Percentiles rank a stretch among this genome's conserved stretches.
These are phyloP conservation scores for Psidium friedrichsthalianum DNA, from an alignment of 345 rosid species.

Conservation along the genomic window DNA sequence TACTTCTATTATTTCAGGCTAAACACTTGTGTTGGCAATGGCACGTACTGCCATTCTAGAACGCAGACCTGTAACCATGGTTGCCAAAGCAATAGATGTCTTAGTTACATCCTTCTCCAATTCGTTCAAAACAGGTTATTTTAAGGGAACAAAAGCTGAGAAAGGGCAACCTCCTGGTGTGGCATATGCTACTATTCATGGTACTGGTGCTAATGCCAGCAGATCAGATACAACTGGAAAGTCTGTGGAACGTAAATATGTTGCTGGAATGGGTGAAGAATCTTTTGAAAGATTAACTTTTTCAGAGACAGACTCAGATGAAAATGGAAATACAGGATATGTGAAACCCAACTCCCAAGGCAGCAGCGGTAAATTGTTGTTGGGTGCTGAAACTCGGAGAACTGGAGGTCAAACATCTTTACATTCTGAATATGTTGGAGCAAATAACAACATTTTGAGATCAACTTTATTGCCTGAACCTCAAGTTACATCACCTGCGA, in stretches of 20 bases:
- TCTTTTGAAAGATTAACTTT: conserved; percentile 19
- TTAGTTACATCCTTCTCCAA: conserved; percentile 59
- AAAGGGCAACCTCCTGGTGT: conserved; percentile 22
- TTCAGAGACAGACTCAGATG: conserved; percentile 48
- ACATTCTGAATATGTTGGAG: conserved; percentile 26
- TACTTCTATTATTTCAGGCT: conserved; percentile 44
- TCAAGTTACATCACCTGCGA: conserved; percentile 63
- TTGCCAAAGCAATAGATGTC: conserved; percentile 71
- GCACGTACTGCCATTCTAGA: conserved; percentile 69
- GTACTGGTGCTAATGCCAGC: conserved; percentile 22
- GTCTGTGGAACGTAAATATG: conserved; percentile 21
- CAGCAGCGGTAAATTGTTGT: conserved; percentile 14
- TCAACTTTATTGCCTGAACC: conserved; percentile 50
- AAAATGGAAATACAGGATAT: conserved; percentile 17
- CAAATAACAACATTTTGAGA: conserved; percentile 28
- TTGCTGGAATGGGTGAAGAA: conserved; percentile 18
- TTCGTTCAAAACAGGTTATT: conserved; percentile 60
- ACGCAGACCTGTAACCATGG: conserved; percentile 70
- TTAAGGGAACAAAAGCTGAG: conserved; percentile 53
- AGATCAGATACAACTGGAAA: conserved; percentile 23
- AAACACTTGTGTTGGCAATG: conserved; percentile 76
- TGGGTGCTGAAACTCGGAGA: conserved; percentile 23
- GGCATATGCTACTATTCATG: conserved; percentile 13
- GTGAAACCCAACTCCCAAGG: conserved; percentile 24
- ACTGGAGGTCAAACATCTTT: conserved; percentile 18